Base-by-base conservation (phyloP, 169 alveolate species). In the Plasmodium ovale region DNA sequence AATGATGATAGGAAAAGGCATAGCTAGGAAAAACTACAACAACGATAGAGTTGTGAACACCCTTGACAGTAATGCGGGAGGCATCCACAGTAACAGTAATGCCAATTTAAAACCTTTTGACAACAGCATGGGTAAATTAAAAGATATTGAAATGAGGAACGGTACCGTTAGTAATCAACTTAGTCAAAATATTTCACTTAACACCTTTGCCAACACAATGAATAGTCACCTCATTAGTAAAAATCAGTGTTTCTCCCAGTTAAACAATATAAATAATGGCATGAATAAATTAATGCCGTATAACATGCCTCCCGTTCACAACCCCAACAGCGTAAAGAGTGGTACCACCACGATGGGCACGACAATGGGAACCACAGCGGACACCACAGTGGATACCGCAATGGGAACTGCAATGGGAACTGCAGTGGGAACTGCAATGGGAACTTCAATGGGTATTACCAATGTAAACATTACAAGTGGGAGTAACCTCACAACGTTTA, bases 141-240 rank as follows among this genome's bases (percentile, higher is more conserved):
- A 77, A 16, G 68, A 77, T 19, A 47, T 49, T 19, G 68, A 42
- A 60, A 51, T 14, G 6, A 3, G 25, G 4, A 62, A 25, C 31
- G 49, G 10, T 23, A 25, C 37, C 4, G 58, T 54, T 7, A 62
- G 39, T 16, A 39, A 47, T 56, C 1, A 23, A 1, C 19, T 53
- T 39, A 62, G 58, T 39, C 84, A 51, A 42, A 53, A 84, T n/a
- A 29, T 51, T 1, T 37, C 85, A 14, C n/a, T 84, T 1, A 84
- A 60, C 29, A 67, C 10, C n/a, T 84, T 84, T 67, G 1, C 74
- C 2, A 77, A 77, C 59, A 9, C 73, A 3, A 10, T 49, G n/a
- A 79, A 56, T 31, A 79, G 23, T 65, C 67, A 59, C 9, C 25
- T 39, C 16, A 47, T 25, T 53, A 44, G 64, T n/a, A n/a, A n/a